Evolutionary conservation across 345 rosid species (phyloP).

Genomic region (Zanthoxylum bungeanum): DNA sequence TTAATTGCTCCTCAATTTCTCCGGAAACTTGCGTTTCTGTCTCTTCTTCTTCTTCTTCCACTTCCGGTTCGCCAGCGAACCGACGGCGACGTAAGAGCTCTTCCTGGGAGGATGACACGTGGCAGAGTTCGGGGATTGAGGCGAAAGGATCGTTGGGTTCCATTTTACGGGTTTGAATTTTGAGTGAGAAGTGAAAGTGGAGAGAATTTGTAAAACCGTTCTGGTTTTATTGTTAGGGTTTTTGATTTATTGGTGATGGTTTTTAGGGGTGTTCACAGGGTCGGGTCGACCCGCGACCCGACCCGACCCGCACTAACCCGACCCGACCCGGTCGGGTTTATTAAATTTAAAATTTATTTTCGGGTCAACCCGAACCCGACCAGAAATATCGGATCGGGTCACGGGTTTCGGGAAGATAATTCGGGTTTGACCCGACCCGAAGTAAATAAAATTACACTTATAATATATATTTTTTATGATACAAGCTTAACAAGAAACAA

Average conservation of each 20-base stretch:
- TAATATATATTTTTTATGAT: too few relatives aligned
- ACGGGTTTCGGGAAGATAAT: too few relatives aligned
- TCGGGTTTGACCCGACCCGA: too few relatives aligned
- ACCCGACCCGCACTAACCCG: too few relatives aligned
- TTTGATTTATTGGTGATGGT: background rate
- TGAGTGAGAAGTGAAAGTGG: background rate
- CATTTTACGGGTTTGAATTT: slow-evolving; percentile 6
- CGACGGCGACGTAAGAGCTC: slow-evolving; percentile 4
- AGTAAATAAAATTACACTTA: too few relatives aligned
- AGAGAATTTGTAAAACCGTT: background rate
- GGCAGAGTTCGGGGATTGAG: slow-evolving; percentile 19
- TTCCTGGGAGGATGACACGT: slow-evolving; percentile 26
- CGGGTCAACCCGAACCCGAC: too few relatives aligned
- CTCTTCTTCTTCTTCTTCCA: background rate
- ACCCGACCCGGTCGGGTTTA: too few relatives aligned
- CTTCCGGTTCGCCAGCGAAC: slow-evolving; percentile 13
- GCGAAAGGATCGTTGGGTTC: slow-evolving; percentile 24
- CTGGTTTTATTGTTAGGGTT: background rate
- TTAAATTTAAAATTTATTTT: too few relatives aligned
- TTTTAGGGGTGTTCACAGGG: too few relatives aligned
- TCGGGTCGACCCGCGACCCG: too few relatives aligned
- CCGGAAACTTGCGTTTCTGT: background rate
- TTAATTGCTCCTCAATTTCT: slow-evolving; percentile 18
- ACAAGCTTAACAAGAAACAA: too few relatives aligned
- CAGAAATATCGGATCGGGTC: too few relatives aligned